Evolutionary conservation across 306 rosid genomes (phyloP).

Genomic region (Cyamopsis tetragonoloba): DNA sequence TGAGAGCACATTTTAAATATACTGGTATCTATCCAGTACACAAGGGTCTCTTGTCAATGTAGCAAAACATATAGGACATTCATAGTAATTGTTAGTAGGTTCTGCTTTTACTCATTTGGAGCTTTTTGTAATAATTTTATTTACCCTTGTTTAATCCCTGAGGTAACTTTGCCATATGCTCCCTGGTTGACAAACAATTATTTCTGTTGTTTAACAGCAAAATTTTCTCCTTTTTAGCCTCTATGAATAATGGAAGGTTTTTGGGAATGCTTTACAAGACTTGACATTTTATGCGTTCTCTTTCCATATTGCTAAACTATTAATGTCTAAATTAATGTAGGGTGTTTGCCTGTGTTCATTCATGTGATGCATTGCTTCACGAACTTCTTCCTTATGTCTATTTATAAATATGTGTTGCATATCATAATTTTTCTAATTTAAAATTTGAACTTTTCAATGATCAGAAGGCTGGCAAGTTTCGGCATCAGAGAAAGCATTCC

Average conservation of each 20-base stretch:
- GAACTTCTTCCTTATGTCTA: neutral
- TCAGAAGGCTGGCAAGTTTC: conserved; percentile 55
- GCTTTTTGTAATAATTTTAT: neutral
- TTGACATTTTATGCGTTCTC: neutral
- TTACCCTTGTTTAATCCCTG: neutral
- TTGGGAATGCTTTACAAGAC: conserved; percentile 13
- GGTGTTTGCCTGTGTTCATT: neutral
- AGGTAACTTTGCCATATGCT: neutral
- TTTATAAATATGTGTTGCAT: neutral
- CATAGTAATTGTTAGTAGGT: neutral
- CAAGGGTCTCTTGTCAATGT: neutral
- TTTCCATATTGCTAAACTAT: conserved; percentile 12
- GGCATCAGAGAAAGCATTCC: conserved; percentile 61
- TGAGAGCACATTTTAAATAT: neutral
- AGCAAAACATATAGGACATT: neutral
- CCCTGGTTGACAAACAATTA: neutral
- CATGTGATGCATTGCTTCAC: neutral
- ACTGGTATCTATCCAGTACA: neutral
- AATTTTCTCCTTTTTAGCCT: neutral
- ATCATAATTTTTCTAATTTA: neutral
- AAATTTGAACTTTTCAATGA: conserved; percentile 28
- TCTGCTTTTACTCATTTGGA: neutral
- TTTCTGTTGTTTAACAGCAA: neutral
- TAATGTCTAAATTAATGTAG: neutral
- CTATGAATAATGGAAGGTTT: neutral